Evolutionary conservation across 768 basidiomycete genomes (phyloP), one percentile per base, ranked within the genome.

Genomic region (Fomitopsis pulvina): DNA sequence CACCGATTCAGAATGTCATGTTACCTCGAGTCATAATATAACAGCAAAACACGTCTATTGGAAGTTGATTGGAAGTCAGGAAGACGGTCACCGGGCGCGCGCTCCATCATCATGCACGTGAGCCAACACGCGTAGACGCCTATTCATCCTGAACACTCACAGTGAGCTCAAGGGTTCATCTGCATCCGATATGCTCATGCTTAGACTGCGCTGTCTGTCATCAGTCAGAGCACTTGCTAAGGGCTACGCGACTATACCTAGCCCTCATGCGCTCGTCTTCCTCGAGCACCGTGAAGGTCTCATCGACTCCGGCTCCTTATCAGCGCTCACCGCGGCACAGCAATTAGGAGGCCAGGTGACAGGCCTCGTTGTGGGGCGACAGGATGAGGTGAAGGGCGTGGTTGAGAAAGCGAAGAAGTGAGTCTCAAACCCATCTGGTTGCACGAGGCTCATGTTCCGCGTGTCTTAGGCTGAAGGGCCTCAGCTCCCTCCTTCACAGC

Each of bases 291-390:
- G 80, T 41, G 74, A 79, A 43, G 92, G 92, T 30, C 74, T 79
- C 51, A 77, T 98, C 54, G 90, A 93, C 51, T 78, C 92, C 1
- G 85, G 81, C 12, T 89, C 89, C 12, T 75, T 97, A 50, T 93
- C 89, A 28, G 95, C 96, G 22, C 70, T 99, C 55, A 91, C 93
- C 1, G 96, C 96, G 38, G 96, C 94, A 1, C 72, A 79, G 50
- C 77, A 85, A 57, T 77, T 98, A 1, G 92, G 92, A 40, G 92
- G 92, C 2, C 73, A 87, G 60, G 86, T 97, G 30, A 87, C 91
- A 41, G 85, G 85, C 10, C 72, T 92, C 29, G 66, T 92, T 34
- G 71, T 88, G 18, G 88, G 85, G n/a, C 74, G 73, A 21, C 72
- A 80, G 53, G 81, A 81, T 22, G 77, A 87, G 59, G 77, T 93